Conservation (phyloP, 495 filamentous ascomycete genomes). For the Neurospora sp. region DNA sequence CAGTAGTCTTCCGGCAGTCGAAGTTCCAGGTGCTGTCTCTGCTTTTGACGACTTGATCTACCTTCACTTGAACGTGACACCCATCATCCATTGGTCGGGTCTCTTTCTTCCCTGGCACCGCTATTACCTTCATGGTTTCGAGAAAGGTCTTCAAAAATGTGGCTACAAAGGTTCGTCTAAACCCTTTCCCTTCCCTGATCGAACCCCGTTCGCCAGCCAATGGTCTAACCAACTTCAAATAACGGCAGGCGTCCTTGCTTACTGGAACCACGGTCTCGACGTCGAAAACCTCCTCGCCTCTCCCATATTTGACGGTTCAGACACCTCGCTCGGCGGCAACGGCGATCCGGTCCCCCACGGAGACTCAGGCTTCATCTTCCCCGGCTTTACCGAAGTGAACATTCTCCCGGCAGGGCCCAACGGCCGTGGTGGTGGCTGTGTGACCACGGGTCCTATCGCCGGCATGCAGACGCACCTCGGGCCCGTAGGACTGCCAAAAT, state of each 20-base stretch:
- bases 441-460: constrained; percentile 40
- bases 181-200: neutral
- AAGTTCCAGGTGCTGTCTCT: constrained; percentile 14
- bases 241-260: constrained; percentile 22
- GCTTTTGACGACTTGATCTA: constrained; percentile 60
- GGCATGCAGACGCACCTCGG: constrained; percentile 39
- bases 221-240: neutral
- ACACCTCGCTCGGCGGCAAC: constrained; percentile 51
- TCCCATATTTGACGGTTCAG: constrained; percentile 51
- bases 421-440: constrained; percentile 48
- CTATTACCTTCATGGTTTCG: constrained; percentile 53
- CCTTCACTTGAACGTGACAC: constrained; percentile 53
- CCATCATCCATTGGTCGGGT: constrained; percentile 52
- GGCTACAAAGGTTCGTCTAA: constrained; percentile 45
- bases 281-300: constrained; percentile 40
- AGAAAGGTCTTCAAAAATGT: constrained; percentile 58
- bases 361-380: constrained; percentile 8
- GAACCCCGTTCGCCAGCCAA: neutral
- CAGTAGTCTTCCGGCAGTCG: constrained; percentile 25
- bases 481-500: constrained; percentile 25
- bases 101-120: constrained; percentile 66
- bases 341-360: constrained; percentile 33
- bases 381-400: neutral
- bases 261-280: constrained; percentile 56
- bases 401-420: constrained; percentile 30